phyloP scores from a whole-genome alignment of 2,329 filamentous ascomycete species.

The Sarocladium strictum region DNA sequence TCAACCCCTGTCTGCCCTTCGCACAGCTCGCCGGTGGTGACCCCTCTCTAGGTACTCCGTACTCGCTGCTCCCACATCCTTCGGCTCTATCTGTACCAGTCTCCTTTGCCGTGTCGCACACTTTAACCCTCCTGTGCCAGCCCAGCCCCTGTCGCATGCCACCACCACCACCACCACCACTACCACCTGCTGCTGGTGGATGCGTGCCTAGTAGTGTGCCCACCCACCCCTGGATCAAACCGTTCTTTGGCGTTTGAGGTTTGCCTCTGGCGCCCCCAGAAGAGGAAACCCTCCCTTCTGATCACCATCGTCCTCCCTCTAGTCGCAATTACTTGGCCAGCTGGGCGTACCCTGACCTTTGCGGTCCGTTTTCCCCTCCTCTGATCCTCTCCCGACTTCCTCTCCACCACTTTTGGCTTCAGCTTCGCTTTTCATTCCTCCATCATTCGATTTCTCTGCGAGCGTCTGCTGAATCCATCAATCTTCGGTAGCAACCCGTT shows the following conservation, averaged over 20 bases:
- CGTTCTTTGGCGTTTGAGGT: constrained; percentile 9
- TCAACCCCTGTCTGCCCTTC: neutral
- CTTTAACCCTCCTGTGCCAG: neutral
- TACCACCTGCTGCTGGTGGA: neutral
- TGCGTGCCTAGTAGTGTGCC: constrained; percentile 6
- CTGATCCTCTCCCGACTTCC: neutral
- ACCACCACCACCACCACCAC: neutral
- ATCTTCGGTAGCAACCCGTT: neutral
- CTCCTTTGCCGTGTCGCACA: constrained; percentile 1
- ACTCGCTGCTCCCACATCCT: neutral
- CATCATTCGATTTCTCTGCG: neutral
- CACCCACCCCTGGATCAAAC: constrained; percentile 8
- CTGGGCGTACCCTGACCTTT: neutral
- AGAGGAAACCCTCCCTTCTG: constrained; percentile 6
- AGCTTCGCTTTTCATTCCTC: neutral
- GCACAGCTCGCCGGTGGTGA: neutral
- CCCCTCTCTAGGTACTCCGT: neutral
- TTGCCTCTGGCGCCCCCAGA: neutral
- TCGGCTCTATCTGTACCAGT: neutral
- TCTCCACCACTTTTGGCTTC: neutral
- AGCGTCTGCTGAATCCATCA: neutral
- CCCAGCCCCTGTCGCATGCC: constrained; percentile 9
- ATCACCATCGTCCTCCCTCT: constrained; percentile 4
- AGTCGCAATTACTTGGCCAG: constrained; percentile 5
- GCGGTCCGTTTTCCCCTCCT: constrained; percentile 1